Base-by-base conservation (phyloP, 2,329 filamentous ascomycete species). In the Leptographium galeiforme region DNA sequence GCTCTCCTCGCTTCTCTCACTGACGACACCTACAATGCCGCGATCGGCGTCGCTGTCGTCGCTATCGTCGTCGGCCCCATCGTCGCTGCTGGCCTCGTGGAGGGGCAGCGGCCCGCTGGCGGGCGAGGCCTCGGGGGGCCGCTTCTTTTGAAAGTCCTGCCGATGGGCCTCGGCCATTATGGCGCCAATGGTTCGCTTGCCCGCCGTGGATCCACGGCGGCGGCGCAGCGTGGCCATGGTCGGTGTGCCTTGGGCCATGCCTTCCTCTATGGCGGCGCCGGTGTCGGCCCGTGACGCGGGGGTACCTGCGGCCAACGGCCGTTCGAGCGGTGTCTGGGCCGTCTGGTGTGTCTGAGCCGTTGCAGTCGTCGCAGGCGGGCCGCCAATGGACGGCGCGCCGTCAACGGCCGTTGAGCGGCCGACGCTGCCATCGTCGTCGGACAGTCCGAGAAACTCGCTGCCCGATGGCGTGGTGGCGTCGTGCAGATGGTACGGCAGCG, bases 111-210 rank as follows among this genome's bases (percentile, higher is more conserved):
- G 8, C 1, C 25, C 46, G 11, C 13, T 13, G 1, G 39, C 30
- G 19, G 39, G n/a, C 25, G n/a, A 11, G 16, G 16, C 34, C 25
- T 32, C 18, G 5, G 51, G 67, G 60, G 65, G 68, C 57, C 80
- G 77, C 65, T 81, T 86, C 71, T 93, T 85, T 68, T 94, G 87
- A 65, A 96, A 97, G 68, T 97, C 91, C 66, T 95, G 85, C 56
- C 80, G 85, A 66, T 97, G 93, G 7, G 91, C 91, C 57, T 84
- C 78, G 5, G 88, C 85, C 59, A 96, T 75, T n/a, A 89, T 81
- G 14, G 76, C 44, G 6, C 73, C 72, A 53, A 81, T 73, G 0
- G 59, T 63, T 53, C 59, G 64, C 16, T 67, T 63, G 18, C 67
- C 68, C 8, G 60, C 52, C 1, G 66, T 62, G 19, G 68, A 66